phyloP scores from a whole-genome alignment of 257 asterid genomes.

The Scutellaria barbata region DNA sequence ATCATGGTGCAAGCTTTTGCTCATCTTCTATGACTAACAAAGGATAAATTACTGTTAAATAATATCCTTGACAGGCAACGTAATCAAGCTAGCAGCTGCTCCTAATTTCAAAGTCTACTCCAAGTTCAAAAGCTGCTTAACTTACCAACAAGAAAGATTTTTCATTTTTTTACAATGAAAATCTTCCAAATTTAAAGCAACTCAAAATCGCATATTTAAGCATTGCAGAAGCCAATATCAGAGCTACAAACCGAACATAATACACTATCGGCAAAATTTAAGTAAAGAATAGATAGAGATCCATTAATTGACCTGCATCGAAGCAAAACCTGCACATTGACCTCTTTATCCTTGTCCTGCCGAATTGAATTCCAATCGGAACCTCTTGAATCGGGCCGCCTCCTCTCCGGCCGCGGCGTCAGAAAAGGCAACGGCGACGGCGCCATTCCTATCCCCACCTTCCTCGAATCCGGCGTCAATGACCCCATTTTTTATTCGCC shows the following conservation, averaged over 20 bases:
- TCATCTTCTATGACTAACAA: background rate
- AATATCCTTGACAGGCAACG: constrained; percentile 2
- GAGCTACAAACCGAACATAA: background rate
- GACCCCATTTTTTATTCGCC: constrained; percentile 46
- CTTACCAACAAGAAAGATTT: background rate
- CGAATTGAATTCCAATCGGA: constrained; percentile 55
- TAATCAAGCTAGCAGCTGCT: background rate
- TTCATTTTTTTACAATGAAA: background rate
- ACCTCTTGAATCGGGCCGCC: constrained; percentile 66
- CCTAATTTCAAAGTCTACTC: background rate
- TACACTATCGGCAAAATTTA: background rate
- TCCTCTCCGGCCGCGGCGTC: constrained; percentile 80
- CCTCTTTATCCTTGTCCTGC: constrained; percentile 69
- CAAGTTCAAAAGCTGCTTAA: background rate
- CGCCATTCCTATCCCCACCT: constrained; percentile 56
- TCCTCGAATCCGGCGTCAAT: constrained; percentile 69
- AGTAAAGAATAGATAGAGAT: background rate
- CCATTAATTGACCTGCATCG: constrained; percentile 67
- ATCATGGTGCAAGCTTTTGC: constrained; percentile 1
- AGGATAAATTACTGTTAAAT: background rate
- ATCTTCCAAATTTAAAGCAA: background rate
- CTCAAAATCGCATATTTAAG: background rate
- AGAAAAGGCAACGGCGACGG: constrained; percentile 79
- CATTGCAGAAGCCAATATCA: background rate
- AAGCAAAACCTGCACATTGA: constrained; percentile 80